Evolutionary conservation across 352 stramenopile species (phyloP).

Genomic region (Proteromonas lacertae): DNA sequence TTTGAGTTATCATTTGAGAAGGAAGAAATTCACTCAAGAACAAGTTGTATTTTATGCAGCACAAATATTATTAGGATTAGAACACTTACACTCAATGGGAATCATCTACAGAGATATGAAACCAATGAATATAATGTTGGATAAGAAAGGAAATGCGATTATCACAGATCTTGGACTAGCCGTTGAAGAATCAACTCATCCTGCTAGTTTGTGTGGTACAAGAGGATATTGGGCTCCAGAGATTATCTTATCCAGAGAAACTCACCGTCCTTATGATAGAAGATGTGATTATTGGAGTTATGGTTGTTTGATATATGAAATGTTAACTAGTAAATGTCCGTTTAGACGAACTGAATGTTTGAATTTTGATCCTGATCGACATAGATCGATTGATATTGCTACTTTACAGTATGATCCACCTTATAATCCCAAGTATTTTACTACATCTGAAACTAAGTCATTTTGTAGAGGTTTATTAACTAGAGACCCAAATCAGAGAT

Average conservation of each 20-base stretch:
- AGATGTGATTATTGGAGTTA: conserved; percentile 17
- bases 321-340: conserved; percentile 69
- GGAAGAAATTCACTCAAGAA: conserved; percentile 23
- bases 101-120: conserved; percentile 54
- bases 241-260: conserved; percentile 56
- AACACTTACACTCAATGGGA: conserved; percentile 25
- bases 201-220: conserved; percentile 3
- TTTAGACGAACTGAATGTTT: no score
- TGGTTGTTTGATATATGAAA: conserved; percentile 22
- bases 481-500: conserved; percentile 48
- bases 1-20: conserved; percentile 12
- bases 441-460: conserved; percentile 23
- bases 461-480: conserved; percentile 44
- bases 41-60: conserved; percentile 39
- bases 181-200: conserved; percentile 32
- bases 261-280: conserved; percentile 39
- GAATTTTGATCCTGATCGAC: no score
- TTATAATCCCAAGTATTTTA: conserved; percentile 17
- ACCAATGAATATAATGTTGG: conserved; percentile 45
- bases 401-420: conserved; percentile 35
- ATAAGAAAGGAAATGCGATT: conserved; percentile 65
- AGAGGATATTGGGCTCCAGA: conserved; percentile 61
- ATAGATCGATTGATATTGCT: conserved; percentile 38
- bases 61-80: conserved; percentile 34
- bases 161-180: conserved; percentile 82